These are phyloP conservation scores for Melampsora occidentalis DNA, from an alignment of 1,284 basidiomycete species.

Conservation along the genomic window DNA sequence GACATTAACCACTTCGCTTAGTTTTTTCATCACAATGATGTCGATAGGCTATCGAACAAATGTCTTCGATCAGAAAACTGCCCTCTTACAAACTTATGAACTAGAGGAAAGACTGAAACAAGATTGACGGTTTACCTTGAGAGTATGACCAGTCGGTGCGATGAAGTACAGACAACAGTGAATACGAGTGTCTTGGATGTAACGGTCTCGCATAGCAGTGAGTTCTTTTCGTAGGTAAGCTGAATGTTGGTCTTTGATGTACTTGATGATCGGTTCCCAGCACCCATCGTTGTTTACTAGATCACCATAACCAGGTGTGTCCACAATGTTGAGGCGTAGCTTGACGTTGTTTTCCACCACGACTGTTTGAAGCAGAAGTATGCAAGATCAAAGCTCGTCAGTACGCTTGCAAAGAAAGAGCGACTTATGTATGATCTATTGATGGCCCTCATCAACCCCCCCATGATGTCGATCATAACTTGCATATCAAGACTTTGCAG, in stretches of 20 bases:
- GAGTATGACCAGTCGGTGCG: constrained; percentile 89
- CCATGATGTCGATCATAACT: neutral
- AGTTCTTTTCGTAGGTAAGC: constrained; percentile 98
- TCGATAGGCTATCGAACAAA: constrained; percentile 63
- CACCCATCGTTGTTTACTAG: constrained; percentile 99
- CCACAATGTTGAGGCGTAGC: constrained; percentile 93
- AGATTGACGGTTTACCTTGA: constrained; percentile 62
- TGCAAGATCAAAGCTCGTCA: constrained; percentile 3
- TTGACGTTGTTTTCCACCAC: constrained; percentile 95
- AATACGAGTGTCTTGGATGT: constrained; percentile 96
- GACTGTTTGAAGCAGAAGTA: constrained; percentile 59
- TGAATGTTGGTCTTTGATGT: constrained; percentile 84
- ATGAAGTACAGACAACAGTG: constrained; percentile 99
- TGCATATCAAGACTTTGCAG: neutral
- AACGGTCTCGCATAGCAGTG: constrained; percentile 95
- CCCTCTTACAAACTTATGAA: neutral
- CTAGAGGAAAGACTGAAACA: too few species aligned
- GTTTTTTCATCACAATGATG: constrained; percentile 97
- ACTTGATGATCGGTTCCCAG: constrained; percentile 58
- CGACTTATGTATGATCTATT: neutral
- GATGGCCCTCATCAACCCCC: neutral
- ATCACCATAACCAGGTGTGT: constrained; percentile 98
- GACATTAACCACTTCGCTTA: constrained; percentile 96
- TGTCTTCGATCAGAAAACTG: constrained; percentile 46
- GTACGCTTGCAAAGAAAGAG: neutral